These are phyloP conservation scores for Neurospora sublineolata DNA, from an alignment of 495 filamentous ascomycete genomes.

Conservation along the genomic window DNA sequence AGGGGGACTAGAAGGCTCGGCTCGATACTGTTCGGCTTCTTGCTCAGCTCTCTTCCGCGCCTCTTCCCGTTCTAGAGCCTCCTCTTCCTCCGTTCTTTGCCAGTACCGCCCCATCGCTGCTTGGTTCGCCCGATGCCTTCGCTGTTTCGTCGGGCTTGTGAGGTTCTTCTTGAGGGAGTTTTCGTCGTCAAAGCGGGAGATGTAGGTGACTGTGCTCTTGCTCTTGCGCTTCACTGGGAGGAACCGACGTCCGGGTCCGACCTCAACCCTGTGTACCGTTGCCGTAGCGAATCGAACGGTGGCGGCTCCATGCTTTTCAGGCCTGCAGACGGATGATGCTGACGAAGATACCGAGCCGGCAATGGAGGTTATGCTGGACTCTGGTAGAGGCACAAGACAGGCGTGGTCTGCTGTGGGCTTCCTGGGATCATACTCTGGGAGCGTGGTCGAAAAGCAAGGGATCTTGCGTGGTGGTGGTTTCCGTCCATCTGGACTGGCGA, in stretches of 20 bases:
- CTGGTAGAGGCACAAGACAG: neutral
- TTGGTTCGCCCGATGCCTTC: conserved; percentile 24
- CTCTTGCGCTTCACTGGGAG: conserved; percentile 23
- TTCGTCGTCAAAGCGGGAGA: conserved; percentile 20
- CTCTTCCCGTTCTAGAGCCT: conserved; percentile 19
- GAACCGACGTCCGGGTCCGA: conserved; percentile 19
- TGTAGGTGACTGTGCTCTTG: conserved; percentile 24
- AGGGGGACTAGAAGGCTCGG: conserved; percentile 15
- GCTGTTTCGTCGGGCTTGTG: conserved; percentile 19
- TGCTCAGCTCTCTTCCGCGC: conserved; percentile 16
- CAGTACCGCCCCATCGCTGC: conserved; percentile 24
- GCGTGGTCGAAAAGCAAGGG: conserved; percentile 8
- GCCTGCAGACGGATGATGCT: neutral
- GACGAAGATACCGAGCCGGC: neutral
- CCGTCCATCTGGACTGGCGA: conserved; percentile 17
- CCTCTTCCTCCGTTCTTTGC: conserved; percentile 24
- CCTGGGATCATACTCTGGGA: conserved; percentile 2
- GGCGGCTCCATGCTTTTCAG: conserved; percentile 1
- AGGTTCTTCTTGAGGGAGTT: conserved; percentile 10
- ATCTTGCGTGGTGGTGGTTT: conserved; percentile 9
- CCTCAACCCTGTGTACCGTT: conserved; percentile 22
- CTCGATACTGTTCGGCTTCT: conserved; percentile 21
- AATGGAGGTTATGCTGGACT: neutral
- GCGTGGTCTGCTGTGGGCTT: conserved; percentile 4
- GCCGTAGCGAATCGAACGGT: conserved; percentile 25